phyloP scores from a whole-genome alignment of 2,329 filamentous ascomycete genomes.

The Claviceps purpurea region DNA sequence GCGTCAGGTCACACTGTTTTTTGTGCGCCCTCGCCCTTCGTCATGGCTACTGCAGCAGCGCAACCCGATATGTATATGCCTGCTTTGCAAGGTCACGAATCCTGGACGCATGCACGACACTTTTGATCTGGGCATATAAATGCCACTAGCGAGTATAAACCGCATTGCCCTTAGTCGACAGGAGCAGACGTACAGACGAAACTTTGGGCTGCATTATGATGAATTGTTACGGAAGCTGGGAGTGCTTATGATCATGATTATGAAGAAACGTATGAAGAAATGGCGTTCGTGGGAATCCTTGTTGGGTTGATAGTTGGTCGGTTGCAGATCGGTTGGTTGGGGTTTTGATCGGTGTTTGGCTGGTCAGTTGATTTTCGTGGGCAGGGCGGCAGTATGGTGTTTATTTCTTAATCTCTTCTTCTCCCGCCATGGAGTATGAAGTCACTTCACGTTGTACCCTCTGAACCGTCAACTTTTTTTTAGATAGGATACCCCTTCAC shows the following conservation, averaged over 20 bases:
- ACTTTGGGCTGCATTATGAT: background rate
- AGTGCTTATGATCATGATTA: slow-evolving; percentile 13
- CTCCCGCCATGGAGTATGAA: slow-evolving; percentile 6
- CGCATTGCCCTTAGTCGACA: background rate
- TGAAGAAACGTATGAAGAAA: slow-evolving; percentile 8
- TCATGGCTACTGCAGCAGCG: background rate
- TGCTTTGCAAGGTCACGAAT: background rate
- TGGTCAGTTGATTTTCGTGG: background rate
- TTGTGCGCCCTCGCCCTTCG: background rate
- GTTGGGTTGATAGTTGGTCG: background rate
- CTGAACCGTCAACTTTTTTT: slow-evolving; percentile 8
- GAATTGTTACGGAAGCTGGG: slow-evolving; percentile 1
- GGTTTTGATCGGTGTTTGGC: background rate
- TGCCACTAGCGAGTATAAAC: slow-evolving; percentile 2
- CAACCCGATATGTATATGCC: background rate
- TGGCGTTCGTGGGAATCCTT: slow-evolving; percentile 1
- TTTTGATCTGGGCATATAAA: background rate
- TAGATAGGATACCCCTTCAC: slow-evolving; percentile 29
- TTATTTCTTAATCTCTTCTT: background rate
- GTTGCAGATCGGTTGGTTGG: background rate
- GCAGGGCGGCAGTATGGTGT: background rate
- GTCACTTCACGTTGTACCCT: slow-evolving; percentile 8
- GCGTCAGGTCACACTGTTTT: background rate
- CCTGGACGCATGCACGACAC: background rate
- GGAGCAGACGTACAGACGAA: background rate